A percentile compares a stretch with the other conserved stretches of the same genome.
Evolutionary conservation across 768 basidiomycete species (phyloP).

Genomic region (Neoboletus brunneissimus): DNA sequence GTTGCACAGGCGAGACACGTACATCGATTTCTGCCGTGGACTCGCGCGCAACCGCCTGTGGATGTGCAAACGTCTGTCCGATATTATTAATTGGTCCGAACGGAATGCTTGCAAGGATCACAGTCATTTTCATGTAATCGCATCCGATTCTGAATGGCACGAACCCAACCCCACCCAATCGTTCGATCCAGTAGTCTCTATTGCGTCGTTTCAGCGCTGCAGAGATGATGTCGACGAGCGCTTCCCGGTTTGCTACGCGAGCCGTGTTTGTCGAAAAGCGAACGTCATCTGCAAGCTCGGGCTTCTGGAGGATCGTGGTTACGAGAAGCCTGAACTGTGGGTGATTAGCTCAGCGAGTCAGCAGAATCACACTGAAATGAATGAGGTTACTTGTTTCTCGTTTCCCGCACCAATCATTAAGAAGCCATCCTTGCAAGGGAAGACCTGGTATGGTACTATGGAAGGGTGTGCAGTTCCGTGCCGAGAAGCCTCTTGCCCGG

Average conservation of each 20-base stretch:
- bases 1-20: constrained; percentile 37
- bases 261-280: constrained; percentile 71
- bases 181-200: constrained; percentile 71
- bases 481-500: constrained; percentile 75
- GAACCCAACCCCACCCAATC: constrained; percentile 76
- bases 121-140: constrained; percentile 9
- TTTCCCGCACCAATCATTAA: constrained; percentile 95
- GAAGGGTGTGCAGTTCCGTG: constrained; percentile 95
- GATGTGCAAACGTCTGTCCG: constrained; percentile 84
- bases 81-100: constrained; percentile 94
- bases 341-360: constrained; percentile 11
- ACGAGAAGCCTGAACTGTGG: constrained; percentile 68
- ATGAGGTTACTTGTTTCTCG: constrained; percentile 64
- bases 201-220: constrained; percentile 53
- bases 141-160: constrained; percentile 23
- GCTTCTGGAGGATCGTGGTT: constrained; percentile 57
- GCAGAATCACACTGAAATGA: neutral
- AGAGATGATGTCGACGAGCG: constrained; percentile 67
- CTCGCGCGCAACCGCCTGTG: constrained; percentile 73
- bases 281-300: constrained; percentile 56
- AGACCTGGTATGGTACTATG: constrained; percentile 91
- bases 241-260: constrained; percentile 73
- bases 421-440: constrained; percentile 82
- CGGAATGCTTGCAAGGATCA: constrained; percentile 52
- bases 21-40: constrained; percentile 79